Conservation (phyloP, 208 protist genomes). For the Trypanosoma lewisi region DNA sequence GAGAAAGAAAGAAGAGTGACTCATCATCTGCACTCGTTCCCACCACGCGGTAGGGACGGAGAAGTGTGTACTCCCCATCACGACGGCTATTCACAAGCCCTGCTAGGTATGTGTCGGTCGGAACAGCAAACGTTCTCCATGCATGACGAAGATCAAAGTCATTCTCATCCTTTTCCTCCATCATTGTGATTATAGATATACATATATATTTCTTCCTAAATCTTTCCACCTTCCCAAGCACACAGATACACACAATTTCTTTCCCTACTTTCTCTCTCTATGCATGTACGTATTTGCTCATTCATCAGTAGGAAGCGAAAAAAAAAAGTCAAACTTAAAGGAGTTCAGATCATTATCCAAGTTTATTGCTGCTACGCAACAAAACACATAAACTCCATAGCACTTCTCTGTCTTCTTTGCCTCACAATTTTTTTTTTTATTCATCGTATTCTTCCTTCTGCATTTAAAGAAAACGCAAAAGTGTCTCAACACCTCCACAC, state of each 20-base stretch:
- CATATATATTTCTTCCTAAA: background rate
- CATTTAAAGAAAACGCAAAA: no score
- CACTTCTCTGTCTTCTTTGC: no score
- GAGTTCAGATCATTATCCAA: no score
- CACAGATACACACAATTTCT: background rate
- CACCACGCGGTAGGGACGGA: slow-evolving; percentile 16
- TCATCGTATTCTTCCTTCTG: no score
- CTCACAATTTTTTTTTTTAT: no score
- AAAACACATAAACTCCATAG: no score
- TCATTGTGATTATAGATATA: background rate
- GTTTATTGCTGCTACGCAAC: no score
- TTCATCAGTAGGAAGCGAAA: no score
- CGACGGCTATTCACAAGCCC: background rate
- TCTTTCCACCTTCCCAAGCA: background rate
- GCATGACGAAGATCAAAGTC: slow-evolving; percentile 15
- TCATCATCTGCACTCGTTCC: slow-evolving; percentile 22
- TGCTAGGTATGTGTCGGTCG: background rate
- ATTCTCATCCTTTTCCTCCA: slow-evolving; percentile 10
- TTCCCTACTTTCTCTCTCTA: slow-evolving; percentile 7
- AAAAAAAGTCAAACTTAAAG: no score
- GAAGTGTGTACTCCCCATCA: slow-evolving; percentile 20
- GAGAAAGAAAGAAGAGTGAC: slow-evolving; percentile 63
- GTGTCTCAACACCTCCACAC: no score
- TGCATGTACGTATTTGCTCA: slow-evolving; percentile 11
- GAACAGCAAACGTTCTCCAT: slow-evolving; percentile 25